Base-by-base conservation (phyloP, 345 rosid genomes). In the Cardamine chenopodiifolia region DNA sequence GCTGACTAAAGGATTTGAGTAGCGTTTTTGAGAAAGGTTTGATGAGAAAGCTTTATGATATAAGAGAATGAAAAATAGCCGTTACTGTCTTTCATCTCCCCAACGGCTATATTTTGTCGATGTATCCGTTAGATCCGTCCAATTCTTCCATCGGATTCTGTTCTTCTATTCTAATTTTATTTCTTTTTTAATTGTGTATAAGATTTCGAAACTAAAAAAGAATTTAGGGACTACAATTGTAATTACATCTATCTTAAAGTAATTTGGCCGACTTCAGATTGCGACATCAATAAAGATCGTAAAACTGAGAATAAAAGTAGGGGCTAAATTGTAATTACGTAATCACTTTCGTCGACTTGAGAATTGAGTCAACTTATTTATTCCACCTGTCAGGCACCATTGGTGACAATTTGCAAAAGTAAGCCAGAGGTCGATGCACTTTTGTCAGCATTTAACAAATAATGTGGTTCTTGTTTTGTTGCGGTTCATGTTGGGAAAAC, bases 21-120 rank as follows among this genome's bases (percentile, higher is more conserved):
- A 15, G 67, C 26, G 74, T 34, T 32, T 52, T 2, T 1, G 48
- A 6, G 37, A 35, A 53, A 10, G 47, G 0, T 2, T 8, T 20
- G 57, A 60, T 31, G 42, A 37, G 69, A 14, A 66, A 52, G 34
- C 45, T 58, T 50, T 63, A 8, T 34, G 58, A 62, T 62, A 45
- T 52, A 68, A 32, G 1, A 4, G 1, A 57, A 61, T 23, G 22
- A 18, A 4, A 19, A 70, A 14, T 57, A 77, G 80, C 76, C 80
- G 80, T 77, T 77, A 70, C 62, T 19, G 23, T 63, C 13, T 56
- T 70, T 28, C 12, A 7, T 35, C 22, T 6, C 7, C 61, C 31
- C 80, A 77, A 77, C 80, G 80, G 80, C 76, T 70, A 70, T 64
- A 75, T 75, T 65, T 10, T 17, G 50, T n/a, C 14, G 1, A 35